Percentiles rank a stretch among this genome's conserved stretches.
Conservation (phyloP, 2,329 filamentous ascomycete species). For the Venturia pyrina region DNA sequence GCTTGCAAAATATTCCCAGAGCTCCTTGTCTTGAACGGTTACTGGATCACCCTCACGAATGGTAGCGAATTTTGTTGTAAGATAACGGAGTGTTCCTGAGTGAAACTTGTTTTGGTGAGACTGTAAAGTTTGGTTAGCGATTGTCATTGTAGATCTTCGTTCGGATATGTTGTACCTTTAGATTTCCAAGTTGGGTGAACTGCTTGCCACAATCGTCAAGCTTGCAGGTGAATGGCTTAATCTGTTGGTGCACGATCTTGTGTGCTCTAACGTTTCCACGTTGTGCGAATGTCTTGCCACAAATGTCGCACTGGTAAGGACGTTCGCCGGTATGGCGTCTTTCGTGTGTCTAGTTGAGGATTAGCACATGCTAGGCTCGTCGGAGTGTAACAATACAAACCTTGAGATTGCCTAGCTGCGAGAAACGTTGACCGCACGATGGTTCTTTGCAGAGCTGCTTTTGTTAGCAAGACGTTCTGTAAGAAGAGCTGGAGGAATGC, state of each 20-base stretch:
- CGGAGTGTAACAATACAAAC: constrained; percentile 34
- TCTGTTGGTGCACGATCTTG: constrained; percentile 65
- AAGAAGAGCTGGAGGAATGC: constrained; percentile 22
- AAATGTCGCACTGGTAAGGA: constrained; percentile 70
- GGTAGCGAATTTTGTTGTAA: constrained; percentile 62
- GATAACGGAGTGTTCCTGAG: constrained; percentile 55
- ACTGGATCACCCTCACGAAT: constrained; percentile 53
- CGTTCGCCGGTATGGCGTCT: constrained; percentile 79
- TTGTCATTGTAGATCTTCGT: constrained; percentile 14
- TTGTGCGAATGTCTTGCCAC: constrained; percentile 75
- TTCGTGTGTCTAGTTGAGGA: constrained; percentile 58
- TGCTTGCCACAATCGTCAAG: constrained; percentile 77
- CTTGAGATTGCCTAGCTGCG: constrained; percentile 83
- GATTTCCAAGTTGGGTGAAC: constrained; percentile 83
- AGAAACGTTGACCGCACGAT: constrained; percentile 70
- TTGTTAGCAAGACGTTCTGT: constrained; percentile 15
- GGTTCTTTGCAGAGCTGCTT: constrained; percentile 55
- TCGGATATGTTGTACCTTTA: constrained; percentile 55
- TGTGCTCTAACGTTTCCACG: constrained; percentile 79
- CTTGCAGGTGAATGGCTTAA: constrained; percentile 71
- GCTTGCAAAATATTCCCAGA: constrained; percentile 74
- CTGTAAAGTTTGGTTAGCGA: constrained; percentile 31
- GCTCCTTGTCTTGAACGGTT: constrained; percentile 58
- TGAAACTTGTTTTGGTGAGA: constrained; percentile 95
- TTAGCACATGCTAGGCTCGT: constrained; percentile 14